A percentile compares a stretch with the other conserved stretches of the same genome.
These are phyloP conservation scores for Fraxinus baroniana DNA, from an alignment of 305 asterid genomes.

Conservation along the genomic window DNA sequence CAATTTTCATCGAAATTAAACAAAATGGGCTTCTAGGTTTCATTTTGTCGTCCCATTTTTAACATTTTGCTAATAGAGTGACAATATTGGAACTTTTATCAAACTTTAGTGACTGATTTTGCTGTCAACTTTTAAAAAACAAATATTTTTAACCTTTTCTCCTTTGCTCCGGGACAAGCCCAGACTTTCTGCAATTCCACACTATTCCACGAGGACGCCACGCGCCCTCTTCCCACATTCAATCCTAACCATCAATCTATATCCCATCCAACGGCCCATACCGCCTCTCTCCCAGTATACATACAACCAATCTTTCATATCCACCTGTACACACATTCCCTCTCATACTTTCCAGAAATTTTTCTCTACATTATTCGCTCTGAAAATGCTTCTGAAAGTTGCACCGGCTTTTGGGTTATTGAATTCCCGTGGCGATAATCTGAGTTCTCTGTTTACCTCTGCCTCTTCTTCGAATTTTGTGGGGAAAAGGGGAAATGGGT, in stretches of 20 bases:
- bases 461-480: constrained; percentile 5
- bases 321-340: background rate
- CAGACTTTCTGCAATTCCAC: background rate
- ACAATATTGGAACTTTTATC: background rate
- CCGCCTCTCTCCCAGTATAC: background rate
- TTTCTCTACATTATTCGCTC: background rate
- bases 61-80: background rate
- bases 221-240: constrained; percentile 28
- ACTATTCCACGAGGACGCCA: constrained; percentile 33
- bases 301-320: background rate
- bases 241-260: constrained; percentile 31
- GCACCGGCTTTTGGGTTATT: constrained; percentile 32
- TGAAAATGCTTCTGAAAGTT: constrained; percentile 37
- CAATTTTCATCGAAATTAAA: too few species aligned
- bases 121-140: background rate
- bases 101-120: background rate
- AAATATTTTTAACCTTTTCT: background rate
- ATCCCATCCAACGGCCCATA: constrained; percentile 22
- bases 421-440: constrained; percentile 23
- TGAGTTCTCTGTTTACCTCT: constrained; percentile 23
- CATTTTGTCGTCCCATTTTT: background rate
- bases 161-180: background rate
- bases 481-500: constrained; percentile 26
- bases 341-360: background rate
- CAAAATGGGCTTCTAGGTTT: background rate